Evolutionary conservation across 768 basidiomycete species (phyloP).

Genomic region (Leccinum variicolor): DNA sequence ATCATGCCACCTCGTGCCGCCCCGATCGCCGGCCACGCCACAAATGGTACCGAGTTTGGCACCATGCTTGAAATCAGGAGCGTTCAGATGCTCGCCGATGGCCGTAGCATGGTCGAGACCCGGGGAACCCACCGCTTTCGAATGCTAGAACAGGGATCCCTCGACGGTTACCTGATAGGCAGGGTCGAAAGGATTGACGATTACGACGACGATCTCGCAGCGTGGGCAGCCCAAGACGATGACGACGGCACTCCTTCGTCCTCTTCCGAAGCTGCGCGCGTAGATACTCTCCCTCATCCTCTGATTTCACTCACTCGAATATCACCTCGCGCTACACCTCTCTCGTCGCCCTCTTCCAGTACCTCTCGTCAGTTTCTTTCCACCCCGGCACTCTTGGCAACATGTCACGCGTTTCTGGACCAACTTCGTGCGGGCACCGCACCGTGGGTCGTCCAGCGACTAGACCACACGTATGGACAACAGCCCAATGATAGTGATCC

Average conservation of each 20-base stretch:
- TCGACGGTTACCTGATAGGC: slow-evolving; percentile 90
- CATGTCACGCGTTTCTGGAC: slow-evolving; percentile 58
- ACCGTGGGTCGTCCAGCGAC: slow-evolving; percentile 90
- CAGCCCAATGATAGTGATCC: slow-evolving; percentile 65
- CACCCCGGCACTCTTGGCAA: slow-evolving; percentile 38
- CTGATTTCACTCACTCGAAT: slow-evolving; percentile 16
- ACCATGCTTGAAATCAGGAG: slow-evolving; percentile 89
- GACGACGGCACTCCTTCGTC: slow-evolving; percentile 2
- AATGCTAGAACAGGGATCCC: slow-evolving; percentile 73
- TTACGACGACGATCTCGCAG: slow-evolving; percentile 33
- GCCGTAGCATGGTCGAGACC: slow-evolving; percentile 82
- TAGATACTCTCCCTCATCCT: slow-evolving; percentile 11
- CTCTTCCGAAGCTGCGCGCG: slow-evolving; percentile 5
- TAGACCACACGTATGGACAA: slow-evolving; percentile 73
- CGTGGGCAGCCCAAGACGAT: slow-evolving; percentile 21
- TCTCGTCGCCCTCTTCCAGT: slow-evolving; percentile 3
- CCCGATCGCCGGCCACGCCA: slow-evolving; percentile 19
- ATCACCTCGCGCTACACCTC: slow-evolving; percentile 8
- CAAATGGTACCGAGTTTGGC: slow-evolving; percentile 57
- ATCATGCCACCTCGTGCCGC: slow-evolving; percentile 62
- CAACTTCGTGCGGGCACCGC: slow-evolving; percentile 68
- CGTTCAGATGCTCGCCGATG: slow-evolving; percentile 87
- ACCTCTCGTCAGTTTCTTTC: slow-evolving; percentile 15
- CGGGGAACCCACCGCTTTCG: slow-evolving; percentile 74
- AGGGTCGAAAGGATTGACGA: slow-evolving; percentile 61